phyloP scores from a whole-genome alignment of 2,329 filamentous ascomycete species.

The Sclerotinia minor region DNA sequence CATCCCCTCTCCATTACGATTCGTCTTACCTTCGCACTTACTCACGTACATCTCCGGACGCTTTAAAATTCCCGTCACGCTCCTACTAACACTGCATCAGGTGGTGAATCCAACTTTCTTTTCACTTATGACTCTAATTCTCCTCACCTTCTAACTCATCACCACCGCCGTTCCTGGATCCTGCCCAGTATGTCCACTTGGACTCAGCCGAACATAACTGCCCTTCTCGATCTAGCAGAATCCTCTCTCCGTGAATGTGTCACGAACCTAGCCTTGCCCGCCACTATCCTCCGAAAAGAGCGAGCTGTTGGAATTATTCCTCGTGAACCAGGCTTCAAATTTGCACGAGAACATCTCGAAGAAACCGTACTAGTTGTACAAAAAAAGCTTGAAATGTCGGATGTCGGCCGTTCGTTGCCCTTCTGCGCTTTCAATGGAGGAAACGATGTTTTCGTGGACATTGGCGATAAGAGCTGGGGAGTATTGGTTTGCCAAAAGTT shows the following conservation, averaged over 20 bases:
- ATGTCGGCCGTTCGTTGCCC: slow-evolving; percentile 67
- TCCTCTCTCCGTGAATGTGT: slow-evolving; percentile 80
- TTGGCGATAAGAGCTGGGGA: slow-evolving; percentile 96
- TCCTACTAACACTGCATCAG: slow-evolving; percentile 30
- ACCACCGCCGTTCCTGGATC: slow-evolving; percentile 68
- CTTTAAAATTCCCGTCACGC: background rate
- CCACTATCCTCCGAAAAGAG: slow-evolving; percentile 81
- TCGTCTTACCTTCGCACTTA: background rate
- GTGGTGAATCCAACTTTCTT: slow-evolving; percentile 93
- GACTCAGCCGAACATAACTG: slow-evolving; percentile 73
- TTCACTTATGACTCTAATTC: slow-evolving; percentile 72
- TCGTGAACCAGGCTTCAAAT: slow-evolving; percentile 60
- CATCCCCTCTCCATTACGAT: no score
- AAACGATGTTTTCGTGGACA: slow-evolving; percentile 97
- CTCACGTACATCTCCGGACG: background rate
- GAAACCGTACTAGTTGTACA: slow-evolving; percentile 95
- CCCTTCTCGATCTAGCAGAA: slow-evolving; percentile 87
- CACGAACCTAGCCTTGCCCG: slow-evolving; percentile 74
- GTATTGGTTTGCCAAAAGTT: slow-evolving; percentile 89
- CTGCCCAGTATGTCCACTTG: slow-evolving; percentile 76
- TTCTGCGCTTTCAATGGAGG: slow-evolving; percentile 99
- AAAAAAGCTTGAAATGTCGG: slow-evolving; percentile 82
- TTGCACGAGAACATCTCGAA: slow-evolving; percentile 85
- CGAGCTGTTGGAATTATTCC: slow-evolving; percentile 79
- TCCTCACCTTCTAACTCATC: slow-evolving; percentile 66